Evolutionary conservation across 2,329 filamentous ascomycete genomes (phyloP), one percentile per base, ranked within the genome.

Genomic region (Aspergillus tubingensis): DNA sequence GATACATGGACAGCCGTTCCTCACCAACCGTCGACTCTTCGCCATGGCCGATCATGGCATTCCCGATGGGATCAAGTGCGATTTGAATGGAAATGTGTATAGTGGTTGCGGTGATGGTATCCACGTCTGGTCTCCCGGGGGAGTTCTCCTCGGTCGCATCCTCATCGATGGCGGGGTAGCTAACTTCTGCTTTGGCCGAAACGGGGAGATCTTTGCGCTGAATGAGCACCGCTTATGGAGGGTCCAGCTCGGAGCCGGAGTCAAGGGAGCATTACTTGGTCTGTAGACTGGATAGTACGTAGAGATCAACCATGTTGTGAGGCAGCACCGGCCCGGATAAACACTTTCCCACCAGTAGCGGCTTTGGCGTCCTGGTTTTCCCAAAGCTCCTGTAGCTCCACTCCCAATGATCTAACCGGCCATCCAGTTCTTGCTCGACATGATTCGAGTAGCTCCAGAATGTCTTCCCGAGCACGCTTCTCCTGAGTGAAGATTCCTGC

Each of bases 111-210:
- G 81, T 0, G 83, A 86, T 66, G 84, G 84, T 0, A 73, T 86
- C 19, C 79, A 85, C 60, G 77, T 86, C 8, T 87, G 83, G 82
- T 79, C 76, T 58, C 69, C 77, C 0, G 76, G 76, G 0, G 84
- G 83, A 0, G 76, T 68, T 3, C 66, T 84, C 17, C 79, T 89
- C 65, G 76, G 81, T 2, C 88, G 87, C 73, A 84, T 89, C 43
- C 82, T 82, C 63, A 71, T 85, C 0, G 80, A 81, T 0, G 76
- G 77, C 38, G 76, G 74, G 0, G 74, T 74, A 3, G 79, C 81
- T 3, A 84, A 83, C 66, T 84, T 84, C 66, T 78, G 80, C 57
- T 83, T 84, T 64, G 80, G 74, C 66, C 61, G 76, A 72, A 27
- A 75, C 43, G 69, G 70, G 5, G 63, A 64, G 36, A 64, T 74